Conservation (phyloP, 225 moss, liverwort and hornwort genomes). For the Physcomitrellopsis africana region DNA sequence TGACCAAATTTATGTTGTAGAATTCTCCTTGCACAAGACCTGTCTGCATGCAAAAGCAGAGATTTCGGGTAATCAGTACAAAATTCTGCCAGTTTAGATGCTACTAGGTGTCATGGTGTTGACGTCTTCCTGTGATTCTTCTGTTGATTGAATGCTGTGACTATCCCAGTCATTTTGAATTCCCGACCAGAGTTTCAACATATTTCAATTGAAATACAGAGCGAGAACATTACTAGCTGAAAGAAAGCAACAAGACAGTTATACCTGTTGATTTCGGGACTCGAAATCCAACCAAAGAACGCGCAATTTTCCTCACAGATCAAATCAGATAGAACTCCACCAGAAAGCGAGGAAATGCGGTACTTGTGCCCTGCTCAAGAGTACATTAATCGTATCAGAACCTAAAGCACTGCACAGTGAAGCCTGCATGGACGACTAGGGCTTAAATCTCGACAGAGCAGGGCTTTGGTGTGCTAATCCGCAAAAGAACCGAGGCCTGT, state of each 20-base stretch:
- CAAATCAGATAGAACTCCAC: too few species aligned
- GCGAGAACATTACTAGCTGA: neutral
- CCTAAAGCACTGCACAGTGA: neutral
- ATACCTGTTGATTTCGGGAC: neutral
- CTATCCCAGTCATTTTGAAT: neutral
- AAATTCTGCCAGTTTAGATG: neutral
- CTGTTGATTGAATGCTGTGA: neutral
- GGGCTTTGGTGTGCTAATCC: neutral
- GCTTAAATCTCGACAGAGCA: neutral
- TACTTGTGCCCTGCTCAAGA: neutral
- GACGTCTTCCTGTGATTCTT: neutral
- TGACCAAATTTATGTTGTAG: neutral
- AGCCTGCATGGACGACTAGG: neutral
- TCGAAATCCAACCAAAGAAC: neutral
- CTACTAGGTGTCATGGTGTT: neutral
- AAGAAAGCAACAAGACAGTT: neutral
- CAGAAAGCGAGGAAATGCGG: neutral
- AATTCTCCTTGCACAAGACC: neutral
- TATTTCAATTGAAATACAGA: neutral
- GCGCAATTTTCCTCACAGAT: neutral
- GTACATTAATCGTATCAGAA: neutral
- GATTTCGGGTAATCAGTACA: neutral
- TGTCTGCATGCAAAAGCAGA: constrained; percentile 8
- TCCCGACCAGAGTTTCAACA: constrained; percentile 4
- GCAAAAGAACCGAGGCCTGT: neutral